Conservation (phyloP, 106 monocot genomes). For the Chionographis japonica region DNA sequence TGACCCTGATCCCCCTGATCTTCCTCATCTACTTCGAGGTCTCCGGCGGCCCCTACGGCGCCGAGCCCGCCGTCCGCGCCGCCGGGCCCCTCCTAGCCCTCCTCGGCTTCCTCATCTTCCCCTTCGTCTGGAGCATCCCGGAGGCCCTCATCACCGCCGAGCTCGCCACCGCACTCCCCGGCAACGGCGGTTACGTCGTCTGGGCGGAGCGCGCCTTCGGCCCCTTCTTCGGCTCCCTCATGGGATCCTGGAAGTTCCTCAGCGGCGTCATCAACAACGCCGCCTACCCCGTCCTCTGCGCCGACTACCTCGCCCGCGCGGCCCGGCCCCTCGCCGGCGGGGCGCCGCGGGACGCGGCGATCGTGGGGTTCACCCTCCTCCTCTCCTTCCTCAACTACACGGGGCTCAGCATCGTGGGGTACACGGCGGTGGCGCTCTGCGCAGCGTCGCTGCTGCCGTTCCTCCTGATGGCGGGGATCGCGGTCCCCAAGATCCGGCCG, state of each 20-base stretch:
- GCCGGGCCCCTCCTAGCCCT: constrained; percentile 74
- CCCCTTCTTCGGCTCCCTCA: constrained; percentile 52
- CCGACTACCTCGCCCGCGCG: constrained; percentile 62
- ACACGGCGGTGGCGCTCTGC: constrained; percentile 52
- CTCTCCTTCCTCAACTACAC: constrained; percentile 73
- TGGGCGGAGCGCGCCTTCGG: constrained; percentile 81
- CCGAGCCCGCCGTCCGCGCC: constrained; percentile 61
- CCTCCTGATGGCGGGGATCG: constrained; percentile 39
- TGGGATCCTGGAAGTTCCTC: constrained; percentile 84
- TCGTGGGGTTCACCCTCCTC: constrained; percentile 23
- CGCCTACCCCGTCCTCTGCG: constrained; percentile 67
- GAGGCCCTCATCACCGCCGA: constrained; percentile 84
- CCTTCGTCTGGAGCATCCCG: constrained; percentile 79
- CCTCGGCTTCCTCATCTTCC: constrained; percentile 74
- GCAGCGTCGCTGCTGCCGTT: constrained; percentile 54
- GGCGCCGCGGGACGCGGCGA: constrained; percentile 14
- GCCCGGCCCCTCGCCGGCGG: constrained; percentile 28
- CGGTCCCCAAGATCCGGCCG: constrained; percentile 38
- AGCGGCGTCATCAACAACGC: constrained; percentile 77
- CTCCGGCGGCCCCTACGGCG: constrained; percentile 80
- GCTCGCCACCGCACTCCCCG: constrained; percentile 71
- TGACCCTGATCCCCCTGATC: constrained; percentile 67
- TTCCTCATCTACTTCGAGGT: constrained; percentile 90
- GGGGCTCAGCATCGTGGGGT: constrained; percentile 68
- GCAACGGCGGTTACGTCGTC: constrained; percentile 92